Conservation (phyloP, 2,329 filamentous ascomycete species). For the Colletotrichum phormii region DNA sequence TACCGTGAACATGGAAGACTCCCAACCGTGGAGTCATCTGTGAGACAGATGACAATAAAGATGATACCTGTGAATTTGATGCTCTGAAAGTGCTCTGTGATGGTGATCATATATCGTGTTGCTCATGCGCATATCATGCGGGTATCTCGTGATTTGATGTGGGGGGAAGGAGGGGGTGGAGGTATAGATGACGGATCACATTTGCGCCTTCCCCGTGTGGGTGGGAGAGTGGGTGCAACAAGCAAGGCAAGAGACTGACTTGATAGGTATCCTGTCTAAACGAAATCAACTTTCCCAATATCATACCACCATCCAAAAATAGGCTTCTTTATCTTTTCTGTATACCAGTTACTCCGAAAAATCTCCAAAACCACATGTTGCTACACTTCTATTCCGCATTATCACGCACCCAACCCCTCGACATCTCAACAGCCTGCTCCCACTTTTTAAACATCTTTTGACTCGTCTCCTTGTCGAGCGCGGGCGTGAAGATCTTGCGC, state of each 20-base stretch:
- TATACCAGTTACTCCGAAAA: constrained; percentile 1
- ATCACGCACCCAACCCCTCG: constrained; percentile 60
- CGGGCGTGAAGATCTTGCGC: constrained; percentile 76
- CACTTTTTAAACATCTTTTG: constrained; percentile 60
- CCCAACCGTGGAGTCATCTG: constrained; percentile 3
- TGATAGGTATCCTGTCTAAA: constrained; percentile 30
- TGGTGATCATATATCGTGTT: background rate
- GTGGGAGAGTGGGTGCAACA: background rate
- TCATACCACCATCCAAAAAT: constrained; percentile 1
- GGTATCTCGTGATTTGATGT: background rate
- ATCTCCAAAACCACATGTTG: background rate
- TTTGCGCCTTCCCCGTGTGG: background rate
- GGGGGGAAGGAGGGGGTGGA: background rate
- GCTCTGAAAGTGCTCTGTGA: background rate
- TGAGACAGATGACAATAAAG: constrained; percentile 33
- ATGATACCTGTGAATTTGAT: constrained; percentile 32
- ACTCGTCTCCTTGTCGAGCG: constrained; percentile 61
- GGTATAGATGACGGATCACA: background rate
- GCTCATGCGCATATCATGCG: background rate
- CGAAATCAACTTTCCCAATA: background rate
- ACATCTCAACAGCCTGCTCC: constrained; percentile 71
- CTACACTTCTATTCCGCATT: background rate
- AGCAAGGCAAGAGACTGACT: constrained; percentile 11
- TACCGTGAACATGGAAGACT: constrained; percentile 9
- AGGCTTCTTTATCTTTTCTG: constrained; percentile 1